These are phyloP conservation scores for Colletotrichum sp. DNA, from an alignment of 2,329 filamentous ascomycete species.

Conservation along the genomic window DNA sequence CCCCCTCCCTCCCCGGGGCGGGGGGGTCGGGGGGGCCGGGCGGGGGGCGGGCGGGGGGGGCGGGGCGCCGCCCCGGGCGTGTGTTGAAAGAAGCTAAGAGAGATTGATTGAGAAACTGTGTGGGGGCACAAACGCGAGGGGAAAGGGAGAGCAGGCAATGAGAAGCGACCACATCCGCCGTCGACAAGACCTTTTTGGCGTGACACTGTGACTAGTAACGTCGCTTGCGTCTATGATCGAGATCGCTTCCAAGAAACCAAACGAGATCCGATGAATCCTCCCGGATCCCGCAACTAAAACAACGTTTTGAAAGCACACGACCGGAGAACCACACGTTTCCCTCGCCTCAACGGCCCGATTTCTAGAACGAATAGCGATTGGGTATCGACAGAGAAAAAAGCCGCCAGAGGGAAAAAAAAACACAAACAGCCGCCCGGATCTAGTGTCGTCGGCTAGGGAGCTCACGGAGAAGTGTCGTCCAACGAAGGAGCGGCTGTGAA, in stretches of 20 bases:
- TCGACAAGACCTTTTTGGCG: neutral
- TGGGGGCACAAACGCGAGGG: neutral
- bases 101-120: neutral
- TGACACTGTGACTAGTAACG: neutral
- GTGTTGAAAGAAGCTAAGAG: neutral
- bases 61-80: too few species aligned
- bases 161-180: neutral
- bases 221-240: neutral
- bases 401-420: neutral
- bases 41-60: too few species aligned
- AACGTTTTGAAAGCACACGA: neutral
- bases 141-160: neutral
- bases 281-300: neutral
- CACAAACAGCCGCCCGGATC: neutral
- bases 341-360: neutral
- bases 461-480: neutral
- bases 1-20: too few species aligned
- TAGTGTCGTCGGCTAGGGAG: neutral
- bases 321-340: neutral
- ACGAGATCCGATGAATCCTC: neutral
- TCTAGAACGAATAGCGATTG: neutral
- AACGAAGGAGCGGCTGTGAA: neutral
- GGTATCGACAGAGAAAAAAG: neutral
- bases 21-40: too few species aligned
- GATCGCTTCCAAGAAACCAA: neutral